Evolutionary conservation across 164 flowering plant species (phyloP).

Genomic region (Vitis vinifera): DNA sequence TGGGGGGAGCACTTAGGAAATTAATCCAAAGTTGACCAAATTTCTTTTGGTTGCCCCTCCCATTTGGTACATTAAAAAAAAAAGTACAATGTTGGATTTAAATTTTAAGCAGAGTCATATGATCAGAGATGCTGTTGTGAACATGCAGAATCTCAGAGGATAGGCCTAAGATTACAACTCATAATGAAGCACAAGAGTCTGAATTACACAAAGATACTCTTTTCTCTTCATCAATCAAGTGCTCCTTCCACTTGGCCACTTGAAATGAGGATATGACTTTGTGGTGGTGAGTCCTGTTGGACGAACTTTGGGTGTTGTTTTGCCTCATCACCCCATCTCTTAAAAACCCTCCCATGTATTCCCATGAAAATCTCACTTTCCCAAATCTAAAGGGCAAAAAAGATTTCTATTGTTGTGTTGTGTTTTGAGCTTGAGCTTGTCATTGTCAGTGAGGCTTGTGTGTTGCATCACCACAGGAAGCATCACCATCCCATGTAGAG

Average conservation of each 20-base stretch:
- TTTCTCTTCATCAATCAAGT: slow-evolving; percentile 8
- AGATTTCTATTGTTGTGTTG: neutral
- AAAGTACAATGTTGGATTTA: neutral
- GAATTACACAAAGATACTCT: neutral
- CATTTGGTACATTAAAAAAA: neutral
- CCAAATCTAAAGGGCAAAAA: neutral
- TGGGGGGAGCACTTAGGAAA: too few species aligned
- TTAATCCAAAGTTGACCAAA: too few species aligned
- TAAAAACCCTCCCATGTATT: too few species aligned
- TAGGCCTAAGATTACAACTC: neutral
- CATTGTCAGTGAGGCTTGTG: neutral
- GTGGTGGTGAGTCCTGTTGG: slow-evolving; percentile 10
- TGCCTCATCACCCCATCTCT: slow-evolving; percentile 4
- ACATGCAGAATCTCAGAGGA: neutral
- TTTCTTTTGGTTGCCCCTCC: too few species aligned
- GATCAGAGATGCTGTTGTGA: neutral
- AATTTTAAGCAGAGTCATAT: neutral
- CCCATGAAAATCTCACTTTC: neutral
- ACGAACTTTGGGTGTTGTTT: neutral
- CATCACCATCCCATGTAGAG: neutral
- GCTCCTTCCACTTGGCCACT: slow-evolving; percentile 20
- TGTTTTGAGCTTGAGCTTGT: neutral
- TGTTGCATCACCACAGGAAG: neutral
- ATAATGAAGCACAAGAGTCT: neutral
- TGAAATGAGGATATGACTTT: neutral